phyloP scores from a whole-genome alignment of 306 rosid genomes.

The Rubus idaeus region DNA sequence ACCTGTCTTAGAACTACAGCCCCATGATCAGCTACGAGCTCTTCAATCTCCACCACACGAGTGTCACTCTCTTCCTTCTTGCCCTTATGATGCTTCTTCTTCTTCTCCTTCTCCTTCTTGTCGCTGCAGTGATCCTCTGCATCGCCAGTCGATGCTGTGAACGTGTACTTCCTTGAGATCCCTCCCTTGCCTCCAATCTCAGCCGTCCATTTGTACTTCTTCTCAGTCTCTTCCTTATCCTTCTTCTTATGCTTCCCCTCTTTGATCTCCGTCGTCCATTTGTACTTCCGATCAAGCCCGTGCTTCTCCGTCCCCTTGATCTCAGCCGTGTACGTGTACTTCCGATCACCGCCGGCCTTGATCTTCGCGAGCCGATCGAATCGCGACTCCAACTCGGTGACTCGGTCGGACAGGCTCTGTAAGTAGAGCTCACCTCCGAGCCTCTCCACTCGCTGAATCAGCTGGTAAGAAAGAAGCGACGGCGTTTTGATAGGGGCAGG shows the following conservation, averaged over 20 bases:
- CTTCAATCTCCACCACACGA: conserved; percentile 86
- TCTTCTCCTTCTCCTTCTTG: conserved; percentile 36
- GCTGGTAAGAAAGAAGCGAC: conserved; percentile 30
- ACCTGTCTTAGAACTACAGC: conserved; percentile 82
- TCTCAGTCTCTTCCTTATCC: conserved; percentile 28
- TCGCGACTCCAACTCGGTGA: conserved; percentile 64
- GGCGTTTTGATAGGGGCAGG: conserved; percentile 35
- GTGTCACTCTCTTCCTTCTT: conserved; percentile 46
- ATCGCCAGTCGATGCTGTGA: conserved; percentile 47
- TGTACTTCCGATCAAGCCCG: conserved; percentile 70
- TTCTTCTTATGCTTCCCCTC: conserved; percentile 44
- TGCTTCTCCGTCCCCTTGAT: conserved; percentile 55
- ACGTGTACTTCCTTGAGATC: conserved; percentile 53
- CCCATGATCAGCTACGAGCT: conserved; percentile 46
- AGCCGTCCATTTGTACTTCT: conserved; percentile 74
- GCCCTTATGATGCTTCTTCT: background rate
- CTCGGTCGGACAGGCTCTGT: conserved; percentile 59
- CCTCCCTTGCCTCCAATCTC: conserved; percentile 74
- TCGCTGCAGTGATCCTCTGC: conserved; percentile 22
- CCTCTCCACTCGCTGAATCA: conserved; percentile 48
- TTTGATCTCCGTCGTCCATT: conserved; percentile 65
- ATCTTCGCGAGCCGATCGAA: conserved; percentile 52
- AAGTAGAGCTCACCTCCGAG: conserved; percentile 40
- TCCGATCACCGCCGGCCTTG: conserved; percentile 45
- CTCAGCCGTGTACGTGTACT: conserved; percentile 86